Percentiles rank a stretch among this genome's conserved stretches.
These are phyloP conservation scores for Zasmidium angulare DNA, from an alignment of 2,329 filamentous ascomycete species.

Conservation along the genomic window DNA sequence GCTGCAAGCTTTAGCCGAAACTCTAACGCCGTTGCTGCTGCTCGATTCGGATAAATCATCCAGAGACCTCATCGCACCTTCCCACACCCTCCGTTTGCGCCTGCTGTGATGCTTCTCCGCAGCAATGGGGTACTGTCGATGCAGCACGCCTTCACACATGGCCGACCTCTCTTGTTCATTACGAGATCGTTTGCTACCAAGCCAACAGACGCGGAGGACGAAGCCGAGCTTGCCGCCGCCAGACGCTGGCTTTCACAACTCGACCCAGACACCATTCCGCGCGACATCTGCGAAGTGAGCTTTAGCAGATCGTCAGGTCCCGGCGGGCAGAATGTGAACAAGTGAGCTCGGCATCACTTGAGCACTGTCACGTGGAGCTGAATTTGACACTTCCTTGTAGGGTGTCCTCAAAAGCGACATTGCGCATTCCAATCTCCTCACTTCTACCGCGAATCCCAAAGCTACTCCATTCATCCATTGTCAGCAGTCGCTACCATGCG, in stretches of 20 bases:
- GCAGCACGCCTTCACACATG: neutral
- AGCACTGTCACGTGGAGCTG: neutral
- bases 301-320: constrained; percentile 66
- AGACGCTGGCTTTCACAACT: constrained; percentile 58
- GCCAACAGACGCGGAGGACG: constrained; percentile 21
- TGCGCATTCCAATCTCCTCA: constrained; percentile 54
- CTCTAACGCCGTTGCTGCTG: neutral
- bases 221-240: constrained; percentile 40
- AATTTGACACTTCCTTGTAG: constrained; percentile 38
- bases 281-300: constrained; percentile 56
- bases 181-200: constrained; percentile 16
- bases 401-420: constrained; percentile 67
- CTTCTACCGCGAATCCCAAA: constrained; percentile 56
- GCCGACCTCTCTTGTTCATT: neutral
- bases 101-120: neutral
- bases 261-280: constrained; percentile 55
- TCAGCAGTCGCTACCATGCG: constrained; percentile 56
- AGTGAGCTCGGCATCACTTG: constrained; percentile 47
- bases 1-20: neutral
- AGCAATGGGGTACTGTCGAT: neutral
- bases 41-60: neutral
- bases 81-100: neutral
- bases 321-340: constrained; percentile 69
- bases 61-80: neutral
- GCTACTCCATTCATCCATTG: constrained; percentile 53